Evolutionary conservation across 805 yeast genomes (phyloP), one percentile per base, ranked within the genome.

Genomic region (Scheffersomyces lignosus): DNA sequence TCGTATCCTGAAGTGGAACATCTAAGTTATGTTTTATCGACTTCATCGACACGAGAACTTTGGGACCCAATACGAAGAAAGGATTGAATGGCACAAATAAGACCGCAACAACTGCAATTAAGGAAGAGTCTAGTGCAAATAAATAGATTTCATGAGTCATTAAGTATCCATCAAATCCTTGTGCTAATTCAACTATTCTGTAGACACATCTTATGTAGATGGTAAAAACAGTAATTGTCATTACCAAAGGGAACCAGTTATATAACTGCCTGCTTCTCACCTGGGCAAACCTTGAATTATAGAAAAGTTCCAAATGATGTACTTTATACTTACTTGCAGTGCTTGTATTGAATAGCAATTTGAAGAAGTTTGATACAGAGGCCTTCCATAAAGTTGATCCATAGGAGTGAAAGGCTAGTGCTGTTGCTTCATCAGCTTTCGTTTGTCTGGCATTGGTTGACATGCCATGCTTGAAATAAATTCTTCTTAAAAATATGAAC

Each of bases 51-150:
- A n/a, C n/a, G n/a, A n/a, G n/a, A n/a, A n/a, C n/a, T n/a, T n/a
- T n/a, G n/a, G n/a, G n/a, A n/a, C n/a, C n/a, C n/a, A n/a, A n/a
- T n/a, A n/a, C n/a, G n/a, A n/a, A 54, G 4, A 56, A 56, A 5
- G 72, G 73, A 45, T 66, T 72, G 61, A 66, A 67, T 1, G 63
- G 62, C 24, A 64, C 38, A 29, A 66, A 61, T 5, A 64, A 41
- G 14, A 66, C 28, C 5, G 70, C 71, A 6, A 64, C 59, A 16
- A 64, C 37, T 3, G 67, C 61, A 27, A 66, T 53, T 69, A 68
- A 58, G 3, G 51, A 31, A 0, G 72, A 69, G 43, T 68, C 73
- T 28, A 68, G 57, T 2, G 54, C 56, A 66, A 66, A 58, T 24
- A 68, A 33, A 43, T 42, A 66, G 4, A 55, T 61, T 43, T 68